Base-by-base conservation (phyloP, 1,139 yeast genomes). In the Protomyces gravidus region DNA sequence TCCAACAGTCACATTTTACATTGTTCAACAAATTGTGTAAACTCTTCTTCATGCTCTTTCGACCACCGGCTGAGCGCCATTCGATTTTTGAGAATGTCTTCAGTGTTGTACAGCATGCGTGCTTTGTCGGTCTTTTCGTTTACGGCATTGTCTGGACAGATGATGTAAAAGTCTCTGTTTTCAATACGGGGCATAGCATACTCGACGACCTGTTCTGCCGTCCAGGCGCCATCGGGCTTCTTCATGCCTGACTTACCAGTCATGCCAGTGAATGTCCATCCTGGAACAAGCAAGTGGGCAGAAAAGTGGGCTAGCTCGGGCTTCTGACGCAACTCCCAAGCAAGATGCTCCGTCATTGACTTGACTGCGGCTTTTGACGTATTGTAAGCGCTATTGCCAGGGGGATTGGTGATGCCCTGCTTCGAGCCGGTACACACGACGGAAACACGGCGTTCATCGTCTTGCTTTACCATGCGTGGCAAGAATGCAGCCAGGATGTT, bases 351-450 rank as follows among this genome's bases (percentile, higher is more conserved):
- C 26, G 68, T 69, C 53, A 65, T 63, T 17, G 65, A 62, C 52
- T 67, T 67, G 47, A 68, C 64, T 1, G 70, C 70, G n/a, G 70
- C 70, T 61, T 68, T 68, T 27, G 69, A 67, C 13, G 69, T 67
- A 62, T 68, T 68, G 64, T 68, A 68, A 28, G 67, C 69, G 9
- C 70, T 69, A 55, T 68, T 68, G 1, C 70, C 70, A 3, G 70
- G 70, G 25, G 70, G 70, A 58, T 68, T 68, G 47, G 70, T 68
- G 63, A 68, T 68, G 26, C 70, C 70, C 61, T 68, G 70, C 63
- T 68, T 68, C 27, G 70, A 67, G 36, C 70, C 70, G 19, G 70
- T 68, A 40, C 67, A 50, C 39, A 68, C 61, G 42, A 68, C 59
- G 27, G 64, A 64, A n/a, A 65, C 49, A 13, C 42, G 23, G 17